These are phyloP conservation scores for Sporobolomyces pararoseus DNA, from an alignment of 768 basidiomycete genomes.

Conservation along the genomic window DNA sequence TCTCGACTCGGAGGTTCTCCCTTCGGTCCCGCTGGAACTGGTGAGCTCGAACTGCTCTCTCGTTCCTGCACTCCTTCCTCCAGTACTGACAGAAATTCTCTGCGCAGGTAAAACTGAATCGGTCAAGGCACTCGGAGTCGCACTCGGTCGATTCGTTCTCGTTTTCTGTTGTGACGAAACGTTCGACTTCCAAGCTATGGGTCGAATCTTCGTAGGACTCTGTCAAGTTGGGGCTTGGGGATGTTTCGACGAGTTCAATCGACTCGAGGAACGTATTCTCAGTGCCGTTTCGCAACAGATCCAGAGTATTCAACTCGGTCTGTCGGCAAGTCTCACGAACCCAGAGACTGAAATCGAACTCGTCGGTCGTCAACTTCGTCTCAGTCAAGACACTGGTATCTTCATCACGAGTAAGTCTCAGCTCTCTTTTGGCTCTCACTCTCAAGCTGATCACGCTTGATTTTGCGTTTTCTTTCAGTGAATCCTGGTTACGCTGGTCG, in stretches of 20 bases:
- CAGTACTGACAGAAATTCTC: not conserved
- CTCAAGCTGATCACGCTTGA: not conserved
- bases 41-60: constrained; percentile 51
- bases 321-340: constrained; percentile 69
- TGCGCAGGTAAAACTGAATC: constrained; percentile 93
- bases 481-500: constrained; percentile 99
- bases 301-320: constrained; percentile 93
- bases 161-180: constrained; percentile 99
- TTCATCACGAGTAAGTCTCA: constrained; percentile 78
- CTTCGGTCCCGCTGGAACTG: constrained; percentile 97
- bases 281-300: constrained; percentile 99
- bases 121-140: constrained; percentile 95
- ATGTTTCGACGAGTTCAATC: constrained; percentile 83
- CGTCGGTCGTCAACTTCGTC: constrained; percentile 85
- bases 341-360: constrained; percentile 88
- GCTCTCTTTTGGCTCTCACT: too few relatives aligned
- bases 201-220: constrained; percentile 94
- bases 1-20: constrained; percentile 94
- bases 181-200: constrained; percentile 99
- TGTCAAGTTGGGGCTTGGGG: constrained; percentile 99
- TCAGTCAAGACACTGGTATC: constrained; percentile 95
- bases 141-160: constrained; percentile 95
- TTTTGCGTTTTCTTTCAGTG: constrained; percentile 31
- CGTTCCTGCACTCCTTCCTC: too few relatives aligned
- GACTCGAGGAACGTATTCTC: constrained; percentile 93